Evolutionary conservation across 2,329 filamentous ascomycete species (phyloP), one percentile per base, ranked within the genome.

Genomic region (Hypoxylon sp.): DNA sequence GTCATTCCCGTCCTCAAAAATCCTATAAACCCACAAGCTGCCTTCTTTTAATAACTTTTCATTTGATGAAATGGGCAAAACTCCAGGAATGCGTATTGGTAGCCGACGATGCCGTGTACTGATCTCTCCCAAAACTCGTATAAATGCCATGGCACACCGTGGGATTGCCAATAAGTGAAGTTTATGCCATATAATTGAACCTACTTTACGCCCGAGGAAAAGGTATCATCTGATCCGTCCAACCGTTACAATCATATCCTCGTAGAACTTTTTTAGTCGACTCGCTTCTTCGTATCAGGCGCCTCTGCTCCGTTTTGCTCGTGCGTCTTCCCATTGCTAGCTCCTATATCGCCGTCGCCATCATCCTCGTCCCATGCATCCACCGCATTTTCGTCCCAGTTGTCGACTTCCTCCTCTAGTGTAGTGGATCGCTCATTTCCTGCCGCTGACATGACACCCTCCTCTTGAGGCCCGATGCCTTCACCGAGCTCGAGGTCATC

Each of bases 311-410:
- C 73, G 31, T 77, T 76, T 35, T 71, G 62, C n/a, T 76, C 76
- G 31, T 66, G 57, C 44, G 70, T 68, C 50, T 77, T 77, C 10
- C 69, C 68, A 40, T 75, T 78, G 54, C 63, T 68, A 27, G 55
- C 37, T 20, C 72, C 75, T 63, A 75, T 72, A 40, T 74, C 74
- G 11, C 76, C 78, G 3, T 77, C 78, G 0, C 77, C 77, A 17
- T 75, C 77, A 25, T 85, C 85, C 6, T 84, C 85, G n/a, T 87
- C 86, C 87, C 86, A 89, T 10, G 85, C 82, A 71, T 89, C 87
- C 17, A 83, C 80, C 2, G 85, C 87, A 69, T 97, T 96, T 82
- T 97, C 95, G 77, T 97, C 94, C 94, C 95, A 97, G 73, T 95
- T 94, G 77, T 97, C 95, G 6, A 97, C 87, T 82, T 97, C 93